Base-by-base conservation (phyloP, 176 grass and related monocot species). In the Ensete glaucum region DNA sequence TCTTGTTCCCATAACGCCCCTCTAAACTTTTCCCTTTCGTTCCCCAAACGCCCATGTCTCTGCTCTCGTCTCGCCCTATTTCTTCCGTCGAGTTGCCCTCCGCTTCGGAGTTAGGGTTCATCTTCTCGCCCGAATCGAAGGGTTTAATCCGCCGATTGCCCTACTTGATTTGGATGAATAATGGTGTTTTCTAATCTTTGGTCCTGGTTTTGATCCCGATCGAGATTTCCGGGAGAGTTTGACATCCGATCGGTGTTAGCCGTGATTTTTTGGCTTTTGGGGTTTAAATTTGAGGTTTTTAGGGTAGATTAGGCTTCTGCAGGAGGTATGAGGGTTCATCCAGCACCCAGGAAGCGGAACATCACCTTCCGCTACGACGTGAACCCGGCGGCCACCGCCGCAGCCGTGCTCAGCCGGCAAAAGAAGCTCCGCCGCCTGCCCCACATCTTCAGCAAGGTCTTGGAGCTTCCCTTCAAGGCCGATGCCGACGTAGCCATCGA, bases 371-470 rank as follows among this genome's bases (percentile, higher is more conserved):
- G 76, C 21, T 80, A 71, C 76, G 79, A 79, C 50, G 76, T 62
- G 12, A 55, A 34, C 24, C 23, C 64, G 16, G 62, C 14, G 19
- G 13, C 15, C 24, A 9, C 21, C 48, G 62, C 76, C 23, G 64
- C 48, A 50, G 50, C 56, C 0, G 58, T 27, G 14, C 34, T 21
- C 12, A 52, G 70, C 25, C 55, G 77, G 85, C 11, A 87, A 78
- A 99, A 99, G 90, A 94, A 99, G 78, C 90, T 99, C 52, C 86
- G 95, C 17, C 95, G 95, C 53, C 86, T 99, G 55, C 90, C 95
- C 20, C 95, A 99, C 84, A 85, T 99, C 68, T 99, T 99, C 80
- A 89, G 86, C 23, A 86, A 92, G 85, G 86, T 99, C 49, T 86
- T 99, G 9, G 95, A 99, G 88, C 95, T 99, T 14, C 95, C 95